Evolutionary conservation across 306 rosid genomes (phyloP).

Genomic region (Rubus idaeus): DNA sequence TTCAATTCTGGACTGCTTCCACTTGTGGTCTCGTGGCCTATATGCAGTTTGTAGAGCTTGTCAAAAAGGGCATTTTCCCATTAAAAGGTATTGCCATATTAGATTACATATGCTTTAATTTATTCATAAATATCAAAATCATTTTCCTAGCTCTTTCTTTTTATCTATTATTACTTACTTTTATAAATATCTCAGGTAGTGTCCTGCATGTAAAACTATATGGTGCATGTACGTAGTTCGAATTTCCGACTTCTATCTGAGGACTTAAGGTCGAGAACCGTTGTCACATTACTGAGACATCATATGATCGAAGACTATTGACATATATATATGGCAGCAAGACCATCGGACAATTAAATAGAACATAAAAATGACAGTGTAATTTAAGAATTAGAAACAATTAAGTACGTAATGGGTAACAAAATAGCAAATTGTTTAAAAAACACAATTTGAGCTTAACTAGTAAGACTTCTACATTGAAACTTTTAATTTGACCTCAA

Average conservation of each 20-base stretch:
- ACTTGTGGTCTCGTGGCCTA: conserved; percentile 27
- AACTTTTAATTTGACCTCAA: too few species aligned
- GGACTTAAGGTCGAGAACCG: neutral
- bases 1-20: conserved; percentile 28
- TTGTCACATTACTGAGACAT: neutral
- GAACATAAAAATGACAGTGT: neutral
- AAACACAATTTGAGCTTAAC: neutral
- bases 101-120: neutral
- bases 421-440: neutral
- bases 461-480: too few species aligned
- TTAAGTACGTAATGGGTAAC: neutral
- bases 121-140: neutral
- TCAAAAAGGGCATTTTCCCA: conserved; percentile 19
- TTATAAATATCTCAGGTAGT: neutral
- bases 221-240: neutral
- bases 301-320: neutral
- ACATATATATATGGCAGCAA: neutral
- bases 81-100: conserved; percentile 13
- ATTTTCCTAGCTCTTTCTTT: too few species aligned
- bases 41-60: conserved; percentile 18
- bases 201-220: neutral
- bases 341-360: neutral
- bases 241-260: neutral
- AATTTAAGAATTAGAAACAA: neutral
- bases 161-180: too few species aligned